phyloP scores from a whole-genome alignment of 495 filamentous ascomycete genomes.

The Daldinia grandis region DNA sequence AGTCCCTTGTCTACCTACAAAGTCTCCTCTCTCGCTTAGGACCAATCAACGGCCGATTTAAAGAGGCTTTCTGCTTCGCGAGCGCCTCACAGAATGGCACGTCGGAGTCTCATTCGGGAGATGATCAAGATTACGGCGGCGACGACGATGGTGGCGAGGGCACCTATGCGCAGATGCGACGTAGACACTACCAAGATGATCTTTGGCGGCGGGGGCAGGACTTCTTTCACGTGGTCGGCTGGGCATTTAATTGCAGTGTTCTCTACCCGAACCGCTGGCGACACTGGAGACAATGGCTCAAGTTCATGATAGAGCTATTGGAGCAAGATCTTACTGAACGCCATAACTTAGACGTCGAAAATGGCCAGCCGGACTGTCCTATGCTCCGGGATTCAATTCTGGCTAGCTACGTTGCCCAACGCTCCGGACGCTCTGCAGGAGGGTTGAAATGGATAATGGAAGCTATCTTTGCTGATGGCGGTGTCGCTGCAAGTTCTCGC shows the following conservation, averaged over 20 bases:
- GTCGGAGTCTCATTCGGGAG: conserved; percentile 30
- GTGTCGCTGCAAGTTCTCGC: conserved; percentile 43
- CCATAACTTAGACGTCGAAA: conserved; percentile 44
- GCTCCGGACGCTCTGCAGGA: conserved; percentile 51
- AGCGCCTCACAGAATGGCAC: conserved; percentile 13
- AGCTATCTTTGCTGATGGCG: conserved; percentile 54
- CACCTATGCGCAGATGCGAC: conserved; percentile 63
- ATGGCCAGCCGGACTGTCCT: conserved; percentile 38
- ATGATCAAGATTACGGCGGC: conserved; percentile 39
- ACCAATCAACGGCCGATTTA: conserved; percentile 54
- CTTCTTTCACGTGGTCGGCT: conserved; percentile 90
- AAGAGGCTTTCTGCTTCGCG: conserved; percentile 43
- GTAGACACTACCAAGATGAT: conserved; percentile 60
- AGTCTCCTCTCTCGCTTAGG: conserved; percentile 51
- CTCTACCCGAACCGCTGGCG: conserved; percentile 75
- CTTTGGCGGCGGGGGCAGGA: conserved; percentile 78
- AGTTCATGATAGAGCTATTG: conserved; percentile 79
- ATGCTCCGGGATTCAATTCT: conserved; percentile 49
- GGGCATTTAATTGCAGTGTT: conserved; percentile 92
- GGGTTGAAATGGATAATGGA: conserved; percentile 53
- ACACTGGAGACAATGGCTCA: conserved; percentile 83
- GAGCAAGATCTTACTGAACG: conserved; percentile 78
- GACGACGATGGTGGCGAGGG: conserved; percentile 53
- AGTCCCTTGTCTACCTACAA: conserved; percentile 53
- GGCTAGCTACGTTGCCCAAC: conserved; percentile 42